Conservation (phyloP, 2,329 filamentous ascomycete genomes). For the Neofusicoccum laricinum region DNA sequence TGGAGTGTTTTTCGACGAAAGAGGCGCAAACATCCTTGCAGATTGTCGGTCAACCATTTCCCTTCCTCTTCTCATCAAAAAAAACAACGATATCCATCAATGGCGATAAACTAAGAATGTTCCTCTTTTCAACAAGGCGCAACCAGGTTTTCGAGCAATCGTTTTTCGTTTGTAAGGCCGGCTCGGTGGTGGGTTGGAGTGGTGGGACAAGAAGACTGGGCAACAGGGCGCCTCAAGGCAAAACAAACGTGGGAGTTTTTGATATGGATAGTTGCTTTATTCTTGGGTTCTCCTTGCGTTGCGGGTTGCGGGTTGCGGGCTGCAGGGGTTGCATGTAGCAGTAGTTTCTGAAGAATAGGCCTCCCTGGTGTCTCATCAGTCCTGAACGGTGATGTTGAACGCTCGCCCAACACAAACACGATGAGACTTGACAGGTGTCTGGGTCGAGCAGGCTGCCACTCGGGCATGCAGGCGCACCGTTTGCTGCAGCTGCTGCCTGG, state of each 20-base stretch:
- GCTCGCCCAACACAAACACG: too few relatives aligned
- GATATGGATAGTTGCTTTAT: not conserved
- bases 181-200: not conserved
- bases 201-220: not conserved
- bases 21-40: not conserved
- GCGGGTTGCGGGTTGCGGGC: not conserved
- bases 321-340: not conserved
- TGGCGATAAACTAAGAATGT: slow-evolving; percentile 5
- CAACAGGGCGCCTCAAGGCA: slow-evolving; percentile 7
- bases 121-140: not conserved
- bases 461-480: too few relatives aligned
- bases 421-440: too few relatives aligned
- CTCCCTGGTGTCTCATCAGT: too few relatives aligned
- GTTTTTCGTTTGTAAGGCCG: not conserved
- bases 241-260: not conserved
- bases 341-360: slow-evolving; percentile 1
- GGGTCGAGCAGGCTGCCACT: too few relatives aligned
- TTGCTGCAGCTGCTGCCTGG: too few relatives aligned
- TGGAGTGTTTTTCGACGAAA: not conserved
- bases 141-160: too few relatives aligned
- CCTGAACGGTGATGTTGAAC: too few relatives aligned
- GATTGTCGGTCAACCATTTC: not conserved
- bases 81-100: slow-evolving; percentile 7
- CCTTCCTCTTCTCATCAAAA: not conserved
- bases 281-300: not conserved